These are phyloP conservation scores for Xanthoconium stramineum DNA, from an alignment of 768 basidiomycete species.

Conservation along the genomic window DNA sequence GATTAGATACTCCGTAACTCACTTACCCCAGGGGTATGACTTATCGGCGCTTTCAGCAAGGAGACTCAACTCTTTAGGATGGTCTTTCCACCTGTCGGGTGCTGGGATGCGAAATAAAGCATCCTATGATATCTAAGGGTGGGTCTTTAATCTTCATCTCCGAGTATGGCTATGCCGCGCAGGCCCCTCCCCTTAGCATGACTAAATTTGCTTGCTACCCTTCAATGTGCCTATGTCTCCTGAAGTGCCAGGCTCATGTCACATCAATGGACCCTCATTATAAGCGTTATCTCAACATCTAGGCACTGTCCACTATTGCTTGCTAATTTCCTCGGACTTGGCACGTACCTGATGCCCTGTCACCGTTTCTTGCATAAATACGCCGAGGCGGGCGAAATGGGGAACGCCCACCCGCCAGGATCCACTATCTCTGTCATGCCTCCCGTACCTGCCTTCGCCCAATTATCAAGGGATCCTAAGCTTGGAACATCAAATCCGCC, in stretches of 20 bases:
- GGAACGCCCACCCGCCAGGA: background rate
- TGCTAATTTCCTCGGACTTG: background rate
- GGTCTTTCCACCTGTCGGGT: too few relatives aligned
- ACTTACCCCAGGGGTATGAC: background rate
- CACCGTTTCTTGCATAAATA: slow-evolving; percentile 24
- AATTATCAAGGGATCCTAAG: background rate
- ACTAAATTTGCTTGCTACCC: too few relatives aligned
- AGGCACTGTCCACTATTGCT: background rate
- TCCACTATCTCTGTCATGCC: slow-evolving; percentile 12
- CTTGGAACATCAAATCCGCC: background rate
- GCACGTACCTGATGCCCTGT: background rate
- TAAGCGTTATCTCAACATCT: background rate
- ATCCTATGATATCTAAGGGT: too few relatives aligned
- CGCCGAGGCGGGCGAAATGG: background rate
- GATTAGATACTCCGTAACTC: background rate
- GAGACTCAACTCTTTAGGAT: too few relatives aligned
- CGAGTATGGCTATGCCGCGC: too few relatives aligned
- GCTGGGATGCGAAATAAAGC: too few relatives aligned
- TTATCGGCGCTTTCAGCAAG: too few relatives aligned
- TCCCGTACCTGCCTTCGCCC: background rate
- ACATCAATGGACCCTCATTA: too few relatives aligned
- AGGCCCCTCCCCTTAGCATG: too few relatives aligned
- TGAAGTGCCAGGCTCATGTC: too few relatives aligned
- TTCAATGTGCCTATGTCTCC: too few relatives aligned
- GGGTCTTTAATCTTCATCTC: too few relatives aligned